Percentiles rank a stretch among this genome's conserved stretches.
These are phyloP conservation scores for Rosa hybrid DNA, from an alignment of 331 rosid species.

Conservation along the genomic window DNA sequence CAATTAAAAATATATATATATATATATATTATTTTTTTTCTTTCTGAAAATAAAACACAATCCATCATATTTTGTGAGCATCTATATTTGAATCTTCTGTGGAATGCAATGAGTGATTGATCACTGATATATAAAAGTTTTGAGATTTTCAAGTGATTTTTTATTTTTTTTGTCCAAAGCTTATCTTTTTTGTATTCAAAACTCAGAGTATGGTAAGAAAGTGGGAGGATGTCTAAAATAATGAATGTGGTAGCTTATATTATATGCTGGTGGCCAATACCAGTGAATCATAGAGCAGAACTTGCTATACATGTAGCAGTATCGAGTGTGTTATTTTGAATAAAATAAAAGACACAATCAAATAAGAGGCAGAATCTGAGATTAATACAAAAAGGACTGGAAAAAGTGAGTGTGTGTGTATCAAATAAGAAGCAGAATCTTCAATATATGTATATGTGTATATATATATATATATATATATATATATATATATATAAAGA, in stretches of 20 bases:
- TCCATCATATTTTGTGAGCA: neutral
- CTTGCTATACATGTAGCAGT: neutral
- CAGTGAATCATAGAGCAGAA: neutral
- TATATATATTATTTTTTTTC: neutral
- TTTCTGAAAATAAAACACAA: neutral
- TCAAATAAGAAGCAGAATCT: neutral
- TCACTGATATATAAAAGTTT: neutral
- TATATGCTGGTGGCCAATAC: neutral
- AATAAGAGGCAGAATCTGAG: neutral
- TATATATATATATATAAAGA: neutral
- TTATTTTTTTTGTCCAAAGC: neutral
- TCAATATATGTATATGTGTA: neutral
- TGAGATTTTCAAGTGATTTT: neutral
- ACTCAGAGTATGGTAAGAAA: neutral
- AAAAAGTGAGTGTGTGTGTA: neutral
- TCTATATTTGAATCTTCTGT: neutral
- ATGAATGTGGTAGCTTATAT: neutral
- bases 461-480: neutral
- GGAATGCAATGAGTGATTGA: neutral
- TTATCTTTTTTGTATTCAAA: neutral
- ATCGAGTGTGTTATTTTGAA: neutral
- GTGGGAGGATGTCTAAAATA: neutral
- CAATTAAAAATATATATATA: no score
- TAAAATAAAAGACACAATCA: neutral
- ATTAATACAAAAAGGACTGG: neutral